Evolutionary conservation across 2,329 filamentous ascomycete genomes (phyloP).

Genomic region (Blastomyces percursus): DNA sequence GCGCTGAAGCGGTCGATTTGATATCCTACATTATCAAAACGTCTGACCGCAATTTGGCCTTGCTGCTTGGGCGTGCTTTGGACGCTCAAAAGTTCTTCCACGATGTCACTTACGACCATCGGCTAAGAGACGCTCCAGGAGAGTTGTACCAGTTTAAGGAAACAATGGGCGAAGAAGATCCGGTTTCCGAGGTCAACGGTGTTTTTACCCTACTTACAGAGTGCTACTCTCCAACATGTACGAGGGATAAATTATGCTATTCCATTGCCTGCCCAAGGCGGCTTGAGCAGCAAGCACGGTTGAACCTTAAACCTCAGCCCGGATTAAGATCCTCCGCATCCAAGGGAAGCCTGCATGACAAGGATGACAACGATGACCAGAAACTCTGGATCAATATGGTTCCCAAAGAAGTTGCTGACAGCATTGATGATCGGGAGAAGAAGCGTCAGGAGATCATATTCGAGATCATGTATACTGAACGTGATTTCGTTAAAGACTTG

Average conservation of each 20-base stretch:
- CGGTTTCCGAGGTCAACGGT: constrained; percentile 68
- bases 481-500: constrained; percentile 97
- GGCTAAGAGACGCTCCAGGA: constrained; percentile 80
- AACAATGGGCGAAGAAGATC: constrained; percentile 67
- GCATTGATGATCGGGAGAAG: constrained; percentile 81
- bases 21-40: constrained; percentile 96
- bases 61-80: constrained; percentile 79
- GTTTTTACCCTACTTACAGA: constrained; percentile 94
- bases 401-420: constrained; percentile 85
- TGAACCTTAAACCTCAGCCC: constrained; percentile 87
- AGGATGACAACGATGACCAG: constrained; percentile 85
- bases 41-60: constrained; percentile 83
- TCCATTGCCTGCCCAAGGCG: constrained; percentile 92
- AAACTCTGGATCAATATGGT: constrained; percentile 99
- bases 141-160: constrained; percentile 98
- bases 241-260: constrained; percentile 88
- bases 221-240: constrained; percentile 97
- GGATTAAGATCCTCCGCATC: constrained; percentile 66
- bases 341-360: constrained; percentile 65
- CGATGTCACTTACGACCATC: constrained; percentile 96
- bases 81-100: constrained; percentile 99
- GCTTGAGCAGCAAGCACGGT: constrained; percentile 83
- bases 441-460: constrained; percentile 97
- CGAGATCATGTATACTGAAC: constrained; percentile 95
- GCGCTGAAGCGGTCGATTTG: constrained; percentile 88